Base-by-base conservation (phyloP, 2,329 filamentous ascomycete genomes). In the Didymella arachidicola region DNA sequence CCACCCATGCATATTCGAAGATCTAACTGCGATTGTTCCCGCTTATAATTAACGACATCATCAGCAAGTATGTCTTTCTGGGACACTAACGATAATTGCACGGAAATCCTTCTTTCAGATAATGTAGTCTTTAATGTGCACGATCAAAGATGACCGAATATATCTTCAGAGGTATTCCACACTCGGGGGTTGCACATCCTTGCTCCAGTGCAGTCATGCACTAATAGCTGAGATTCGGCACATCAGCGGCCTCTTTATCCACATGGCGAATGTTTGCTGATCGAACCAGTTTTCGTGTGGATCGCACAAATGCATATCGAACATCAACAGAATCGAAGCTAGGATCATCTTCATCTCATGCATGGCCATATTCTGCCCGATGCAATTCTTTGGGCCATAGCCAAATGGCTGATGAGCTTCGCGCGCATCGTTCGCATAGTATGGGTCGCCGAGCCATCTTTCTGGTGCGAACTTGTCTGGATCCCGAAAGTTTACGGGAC, bases 321-420 rank as follows among this genome's bases (percentile, higher is more conserved):
- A 49, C 7, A 19, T 8, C 22, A 50, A 12, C 3, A 50, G 10
- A 7, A 32, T 6, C 22, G 38, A 34, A 10, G 38, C 38, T 5
- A 50, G 38, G 11, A 50, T 42, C 10, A 41, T 16, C 46, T 32
- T 18, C 46, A 39, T 49, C 25, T 49, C 46, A 6, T 49, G 46
- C 46, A 49, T 49, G 10, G 46, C 46, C 46, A 49, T 49, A 7
- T 27, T 26, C 22, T 39, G 46, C 3, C 38, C 38, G 12, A 41
- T 22, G 19, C 38, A 41, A 11, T 25, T 41, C 5, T 7, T 18
- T 2, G 18, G 38, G 18, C 38, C 38, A 10, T 25, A 41, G 1
- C 38, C 38, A 10, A 41, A 41, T 25, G 38, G 38, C 19, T 41
- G 38, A 22, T 22, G 19, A 41, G 38, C 38, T 12, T 25, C 38